Base-by-base conservation (phyloP, 2,329 filamentous ascomycete species). In the Neonectria punicea region DNA sequence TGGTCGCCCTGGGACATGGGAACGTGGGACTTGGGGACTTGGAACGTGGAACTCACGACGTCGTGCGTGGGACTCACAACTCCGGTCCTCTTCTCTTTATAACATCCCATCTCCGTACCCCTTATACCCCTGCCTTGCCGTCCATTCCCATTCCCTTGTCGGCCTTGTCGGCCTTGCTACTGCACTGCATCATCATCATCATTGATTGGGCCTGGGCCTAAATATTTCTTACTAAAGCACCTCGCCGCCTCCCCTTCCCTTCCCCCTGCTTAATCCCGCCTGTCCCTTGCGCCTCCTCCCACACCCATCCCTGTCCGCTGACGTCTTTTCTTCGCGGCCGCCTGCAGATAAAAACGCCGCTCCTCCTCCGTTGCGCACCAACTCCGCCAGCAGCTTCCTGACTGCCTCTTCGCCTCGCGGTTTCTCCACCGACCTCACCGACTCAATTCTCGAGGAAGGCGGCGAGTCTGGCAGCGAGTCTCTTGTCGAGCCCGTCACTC, bases 381-480 rank as follows among this genome's bases (percentile, higher is more conserved):
- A 62, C 39, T 68, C 67, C 8, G 44, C 64, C 46, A 72, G 59
- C 70, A 78, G 70, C 64, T 75, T 73, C 66, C 58, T 65, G 36
- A 57, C 66, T 43, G 79, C 81, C 44, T 82, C 80, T 9, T 84
- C 83, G 22, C 82, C 84, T 14, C 82, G 80, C 59, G 83, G 84
- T 49, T 83, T 80, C 68, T 80, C 84, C 57, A 81, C 83, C 69
- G 85, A 87, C 57, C 77, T 87, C 10, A 79, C 81, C 68, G 82
- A 80, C 66, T 82, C 86, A 59, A 88, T 89, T 66, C 81, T 84
- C 56, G 78, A 80, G 68, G 87, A 89, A 78, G 84, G 83, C 75
- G 86, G 86, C 78, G 88, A 90, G 74, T 88, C 87, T 9, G 84
- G 86, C 67, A 89, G 85, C 76, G 87, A 90, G 72, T 84, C 84